Conservation (phyloP, 1,284 basidiomycete genomes). For the Rhodofomes roseus region DNA sequence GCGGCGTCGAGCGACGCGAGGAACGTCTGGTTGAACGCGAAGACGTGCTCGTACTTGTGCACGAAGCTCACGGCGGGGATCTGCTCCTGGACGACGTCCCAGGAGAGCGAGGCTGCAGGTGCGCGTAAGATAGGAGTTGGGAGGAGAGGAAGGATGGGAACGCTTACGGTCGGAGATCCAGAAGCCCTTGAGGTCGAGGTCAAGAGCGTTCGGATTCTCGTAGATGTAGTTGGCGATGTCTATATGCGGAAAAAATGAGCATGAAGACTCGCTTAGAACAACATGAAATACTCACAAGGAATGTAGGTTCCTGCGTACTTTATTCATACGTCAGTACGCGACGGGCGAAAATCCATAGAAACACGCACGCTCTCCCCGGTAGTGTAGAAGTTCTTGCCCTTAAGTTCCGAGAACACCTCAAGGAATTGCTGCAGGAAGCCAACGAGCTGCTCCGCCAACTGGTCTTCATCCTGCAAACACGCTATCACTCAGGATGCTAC, state of each 20-base stretch:
- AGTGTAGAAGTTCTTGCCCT: constrained; percentile 67
- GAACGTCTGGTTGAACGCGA: constrained; percentile 66
- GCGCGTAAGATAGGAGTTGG: not conserved
- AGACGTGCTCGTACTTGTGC: constrained; percentile 63
- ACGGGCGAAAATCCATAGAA: not conserved
- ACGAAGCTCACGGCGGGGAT: constrained; percentile 71
- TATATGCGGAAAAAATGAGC: constrained; percentile 22
- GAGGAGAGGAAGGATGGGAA: not conserved
- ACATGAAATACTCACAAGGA: constrained; percentile 37
- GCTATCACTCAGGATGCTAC: constrained; percentile 7
- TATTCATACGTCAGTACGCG: not conserved
- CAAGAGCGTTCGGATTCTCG: constrained; percentile 46
- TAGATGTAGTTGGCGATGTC: constrained; percentile 76
- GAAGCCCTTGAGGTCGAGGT: constrained; percentile 61
- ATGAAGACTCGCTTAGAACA: not conserved
- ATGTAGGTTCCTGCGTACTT: constrained; percentile 64
- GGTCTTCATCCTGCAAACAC: constrained; percentile 52
- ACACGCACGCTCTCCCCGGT: constrained; percentile 67
- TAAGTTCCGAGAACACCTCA: constrained; percentile 66
- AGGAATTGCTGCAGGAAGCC: constrained; percentile 76
- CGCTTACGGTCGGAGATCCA: constrained; percentile 57
- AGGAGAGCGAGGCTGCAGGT: constrained; percentile 47
- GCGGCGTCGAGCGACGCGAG: constrained; percentile 52
- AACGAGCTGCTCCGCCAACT: constrained; percentile 58
- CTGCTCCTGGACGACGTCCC: constrained; percentile 58